Evolutionary conservation across 176 grass and related monocot genomes (phyloP), one percentile per base, ranked within the genome.

Genomic region (Thinopyrum elongatum): DNA sequence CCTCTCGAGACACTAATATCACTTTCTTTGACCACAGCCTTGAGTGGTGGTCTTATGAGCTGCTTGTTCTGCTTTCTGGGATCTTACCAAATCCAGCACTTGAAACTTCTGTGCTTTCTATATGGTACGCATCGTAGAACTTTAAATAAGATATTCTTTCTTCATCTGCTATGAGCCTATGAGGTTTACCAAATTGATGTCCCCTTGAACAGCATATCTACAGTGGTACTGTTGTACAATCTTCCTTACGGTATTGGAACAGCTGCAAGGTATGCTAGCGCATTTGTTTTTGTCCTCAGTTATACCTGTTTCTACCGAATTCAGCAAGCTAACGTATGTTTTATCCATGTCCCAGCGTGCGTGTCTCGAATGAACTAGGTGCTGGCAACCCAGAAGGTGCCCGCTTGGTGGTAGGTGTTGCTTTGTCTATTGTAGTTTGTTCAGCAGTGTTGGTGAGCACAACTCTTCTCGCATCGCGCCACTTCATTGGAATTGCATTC

Each of bases 31-130:
- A 51, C 35, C 36, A 88, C 90, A 95, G 93, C 66, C 85, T 92
- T 44, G 93, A 92, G 75, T 95, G 88, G 88, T 94, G 93, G 93
- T 92, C 93, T 36, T 94, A 87, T 22, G 93, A 94, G 74, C 14
- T 94, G 11, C 78, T 94, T 14, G 82, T 92, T 65, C 78, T 94
- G 72, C 87, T 94, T 70, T 94, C 90, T 31, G 87, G 90, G 39
- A 84, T 94, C 61, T 81, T 94, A 73, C 87, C 93, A 79, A 87
- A 92, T 86, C 85, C 90, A 61, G 76, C 86, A 65, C 90, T 94
- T 25, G 93, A 94, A 83, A 88, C 93, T 76, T 94, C 93, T 11
- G 87, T 94, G 25, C 78, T 94, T 60, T 95, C 93, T 38, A 88
- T 95, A 88, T 86, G 88, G 90, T 95, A 83, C 57, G 90, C 42